Conservation (phyloP, 139 green algal species). For the Auxenochlorella protothecoides region DNA sequence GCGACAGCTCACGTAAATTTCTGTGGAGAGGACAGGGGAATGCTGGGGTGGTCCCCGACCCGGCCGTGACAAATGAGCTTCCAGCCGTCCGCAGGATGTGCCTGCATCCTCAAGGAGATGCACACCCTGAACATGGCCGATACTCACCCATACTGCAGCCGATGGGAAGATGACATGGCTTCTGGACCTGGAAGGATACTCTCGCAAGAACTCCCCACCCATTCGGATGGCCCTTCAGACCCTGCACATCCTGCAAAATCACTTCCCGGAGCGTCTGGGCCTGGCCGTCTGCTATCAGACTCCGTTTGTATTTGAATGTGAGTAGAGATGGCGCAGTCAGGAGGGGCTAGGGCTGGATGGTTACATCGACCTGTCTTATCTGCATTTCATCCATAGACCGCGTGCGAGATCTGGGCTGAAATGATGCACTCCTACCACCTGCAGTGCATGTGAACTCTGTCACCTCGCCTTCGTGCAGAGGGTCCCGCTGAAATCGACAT, state of each 20-base stretch:
- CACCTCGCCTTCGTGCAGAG: too few relatives aligned
- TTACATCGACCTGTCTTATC: too few relatives aligned
- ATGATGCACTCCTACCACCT: too few relatives aligned
- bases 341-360: not conserved
- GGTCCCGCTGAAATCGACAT: too few relatives aligned
- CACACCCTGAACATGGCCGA: not conserved
- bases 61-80: not conserved
- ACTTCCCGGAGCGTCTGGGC: constrained; percentile 76
- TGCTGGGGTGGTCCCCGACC: not conserved
- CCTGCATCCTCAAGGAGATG: not conserved
- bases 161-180: constrained; percentile 69
- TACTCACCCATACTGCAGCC: constrained; percentile 25
- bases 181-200: constrained; percentile 63
- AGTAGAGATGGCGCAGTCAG: constrained; percentile 40
- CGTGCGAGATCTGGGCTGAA: too few relatives aligned
- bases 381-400: too few relatives aligned
- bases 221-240: constrained; percentile 38
- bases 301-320: constrained; percentile 59
- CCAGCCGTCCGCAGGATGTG: too few relatives aligned
- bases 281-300: constrained; percentile 59
- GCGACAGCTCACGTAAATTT: too few relatives aligned
- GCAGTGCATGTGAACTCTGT: too few relatives aligned
- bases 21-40: not conserved
- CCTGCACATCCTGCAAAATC: constrained; percentile 57
- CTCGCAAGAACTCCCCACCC: constrained; percentile 52